Base-by-base conservation (phyloP, 2,329 filamentous ascomycete genomes). In the Penicillium psychrosexuale region DNA sequence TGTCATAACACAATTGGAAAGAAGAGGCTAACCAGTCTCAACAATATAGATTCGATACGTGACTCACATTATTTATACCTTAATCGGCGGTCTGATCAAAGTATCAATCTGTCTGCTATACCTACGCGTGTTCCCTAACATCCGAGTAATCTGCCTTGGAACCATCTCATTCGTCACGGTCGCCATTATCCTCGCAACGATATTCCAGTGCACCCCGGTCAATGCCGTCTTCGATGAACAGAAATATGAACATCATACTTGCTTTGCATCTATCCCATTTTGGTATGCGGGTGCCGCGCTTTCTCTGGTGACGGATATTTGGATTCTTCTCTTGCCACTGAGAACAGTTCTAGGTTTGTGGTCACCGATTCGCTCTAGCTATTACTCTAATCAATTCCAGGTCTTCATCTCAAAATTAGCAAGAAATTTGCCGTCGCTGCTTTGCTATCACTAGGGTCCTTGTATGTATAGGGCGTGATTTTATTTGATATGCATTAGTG, bases 281-380 rank as follows among this genome's bases (percentile, higher is more conserved):
- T 59, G 57, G 57, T 59, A 53, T 19, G 33, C 51, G 6, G 39
- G 27, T 1, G 46, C 54, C 7, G 50, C 50, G 3, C 5, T 54
- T n/a, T 57, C 40, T 12, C 43, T 59, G 17, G 54, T 27, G 5
- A 59, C 54, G 1, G 57, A 54, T 40, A 7, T 59, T 13, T 59
- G 57, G 57, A 57, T 59, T 27, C 31, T 59, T 15, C 9, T 33
- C n/a, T 24, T 59, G 11, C 57, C 57, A 28, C 24, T 47, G n/a
- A 47, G 30, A 38, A 47, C 45, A 17, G 34, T 47, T 9, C n/a
- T 28, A 15, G 34, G 45, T 19, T 19, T 19, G 19, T 19, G 19
- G 19, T 19, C 19, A 19, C 19, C 19, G 19, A 19, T 19, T 19
- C 19, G 19, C 19, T 19, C 19, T 19, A 19, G 19, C 2, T 19